Evolutionary conservation across 805 yeast species (phyloP), one percentile per base, ranked within the genome.

Genomic region (Maudiozyma saulgeensis): DNA sequence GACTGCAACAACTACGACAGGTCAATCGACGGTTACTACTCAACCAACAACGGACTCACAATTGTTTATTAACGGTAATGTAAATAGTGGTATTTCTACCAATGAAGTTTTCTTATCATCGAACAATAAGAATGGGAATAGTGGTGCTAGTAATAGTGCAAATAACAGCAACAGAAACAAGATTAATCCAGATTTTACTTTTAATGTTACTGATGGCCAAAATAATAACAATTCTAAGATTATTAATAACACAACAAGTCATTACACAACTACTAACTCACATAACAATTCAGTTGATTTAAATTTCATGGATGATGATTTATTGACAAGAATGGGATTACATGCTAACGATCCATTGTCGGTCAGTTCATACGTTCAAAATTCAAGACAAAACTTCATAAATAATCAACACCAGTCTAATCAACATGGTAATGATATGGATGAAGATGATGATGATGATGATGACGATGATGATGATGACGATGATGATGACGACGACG

Each of bases 61-160:
- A 35, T 18, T 48, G 42, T 49, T 19, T 23, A 28, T 28, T 11
- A 49, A 49, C 23, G 48, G 51, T 3, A 42, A 78, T 59, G 71
- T 79, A 45, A 80, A 87, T 73, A 96, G 88, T 59, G 86, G 95
- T 0, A 97, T 90, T 4, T 81, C 93, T 11, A 90, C 97, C 9
- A 89, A 86, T 57, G 98, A 90, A 65, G 97, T 90, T 51, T 90
- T 90, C 62, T 72, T 90, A 12, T 41, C 43, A 49, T 35, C 38
- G 9, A 46, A 46, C 41, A 52, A 43, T 3, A 39, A 19, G 12
- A 39, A 39, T 2, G 26, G 26, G 37, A 41, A 28, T 49, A 44
- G 31, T 6, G 32, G 32, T 28, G 12, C 12, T 28, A 28, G 32
- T 28, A 28, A 28, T 28, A 28, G 12, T 28, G 12, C 9, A 6